These are phyloP conservation scores for Grosmannia huntii DNA, from an alignment of 2,329 filamentous ascomycete species.

Conservation along the genomic window DNA sequence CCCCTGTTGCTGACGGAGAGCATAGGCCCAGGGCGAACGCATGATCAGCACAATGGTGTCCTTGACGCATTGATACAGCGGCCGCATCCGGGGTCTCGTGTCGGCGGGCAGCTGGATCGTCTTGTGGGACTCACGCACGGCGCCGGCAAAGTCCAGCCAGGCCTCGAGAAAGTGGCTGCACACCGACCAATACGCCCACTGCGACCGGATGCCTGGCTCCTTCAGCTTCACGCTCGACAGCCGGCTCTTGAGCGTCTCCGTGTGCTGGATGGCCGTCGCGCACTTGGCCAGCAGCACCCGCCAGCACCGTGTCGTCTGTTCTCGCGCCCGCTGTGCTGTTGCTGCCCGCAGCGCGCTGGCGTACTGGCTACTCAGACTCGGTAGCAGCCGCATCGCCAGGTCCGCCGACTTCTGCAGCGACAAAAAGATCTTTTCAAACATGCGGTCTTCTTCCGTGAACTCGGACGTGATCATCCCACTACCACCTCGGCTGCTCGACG, in stretches of 20 bases:
- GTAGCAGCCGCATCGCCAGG: constrained; percentile 58
- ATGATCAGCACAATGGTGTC: constrained; percentile 64
- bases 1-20: constrained; percentile 14
- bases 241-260: constrained; percentile 58
- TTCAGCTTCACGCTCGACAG: constrained; percentile 73
- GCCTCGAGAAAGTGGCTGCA: constrained; percentile 63
- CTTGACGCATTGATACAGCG: constrained; percentile 71
- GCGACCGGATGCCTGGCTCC: constrained; percentile 61
- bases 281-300: constrained; percentile 60
- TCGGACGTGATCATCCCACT: constrained; percentile 34
- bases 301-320: constrained; percentile 53
- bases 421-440: constrained; percentile 73
- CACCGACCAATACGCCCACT: constrained; percentile 50
- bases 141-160: constrained; percentile 53
- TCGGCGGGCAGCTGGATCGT: constrained; percentile 49
- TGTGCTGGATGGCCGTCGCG: constrained; percentile 56
- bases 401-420: constrained; percentile 63
- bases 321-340: constrained; percentile 44
- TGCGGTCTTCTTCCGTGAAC: constrained; percentile 61
- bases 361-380: constrained; percentile 56
- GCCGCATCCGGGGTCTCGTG: constrained; percentile 60
- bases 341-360: constrained; percentile 49
- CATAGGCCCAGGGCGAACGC: constrained; percentile 42
- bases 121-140: constrained; percentile 42
- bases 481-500: constrained; percentile 35